A percentile compares a stretch with the other conserved stretches of the same genome.
phyloP scores from a whole-genome alignment of 352 stramenopile species.

The Pythium brachiatum region DNA sequence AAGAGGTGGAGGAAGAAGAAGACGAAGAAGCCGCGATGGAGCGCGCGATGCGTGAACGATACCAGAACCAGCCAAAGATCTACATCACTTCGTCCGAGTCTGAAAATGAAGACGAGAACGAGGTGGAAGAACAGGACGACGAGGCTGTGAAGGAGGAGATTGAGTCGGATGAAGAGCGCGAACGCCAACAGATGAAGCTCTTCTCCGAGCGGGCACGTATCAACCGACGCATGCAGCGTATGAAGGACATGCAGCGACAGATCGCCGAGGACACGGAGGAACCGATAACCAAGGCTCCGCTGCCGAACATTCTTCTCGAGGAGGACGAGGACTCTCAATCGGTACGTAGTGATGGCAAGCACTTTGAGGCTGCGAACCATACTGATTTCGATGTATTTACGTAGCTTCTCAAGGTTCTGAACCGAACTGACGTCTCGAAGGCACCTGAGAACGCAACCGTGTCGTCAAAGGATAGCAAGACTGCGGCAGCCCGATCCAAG shows the following conservation, averaged over 20 bases:
- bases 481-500: slow-evolving; percentile 1
- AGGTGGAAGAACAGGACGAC: slow-evolving; percentile 48
- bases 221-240: slow-evolving; percentile 83
- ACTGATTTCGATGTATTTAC: slow-evolving; percentile 2
- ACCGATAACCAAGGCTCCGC: slow-evolving; percentile 23
- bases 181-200: slow-evolving; percentile 83
- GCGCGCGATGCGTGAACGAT: slow-evolving; percentile 68
- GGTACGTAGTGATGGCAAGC: slow-evolving; percentile 18
- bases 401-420: slow-evolving; percentile 58
- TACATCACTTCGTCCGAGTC: slow-evolving; percentile 88
- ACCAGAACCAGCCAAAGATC: slow-evolving; percentile 75
- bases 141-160: slow-evolving; percentile 51
- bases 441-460: background rate
- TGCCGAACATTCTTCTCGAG: slow-evolving; percentile 66
- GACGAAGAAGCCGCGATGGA: slow-evolving; percentile 86
- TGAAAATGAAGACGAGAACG: slow-evolving; percentile 60
- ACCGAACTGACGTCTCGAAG: slow-evolving; percentile 46
- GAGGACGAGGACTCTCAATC: slow-evolving; percentile 81
- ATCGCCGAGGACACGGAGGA: slow-evolving; percentile 45
- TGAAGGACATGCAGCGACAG: slow-evolving; percentile 76
- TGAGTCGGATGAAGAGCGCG: slow-evolving; percentile 76
- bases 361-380: too few species aligned
- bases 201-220: slow-evolving; percentile 80
- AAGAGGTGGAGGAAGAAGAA: slow-evolving; percentile 46
- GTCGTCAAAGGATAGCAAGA: background rate